These are phyloP conservation scores for Alternaria arbusti DNA, from an alignment of 2,329 filamentous ascomycete genomes.

Conservation along the genomic window DNA sequence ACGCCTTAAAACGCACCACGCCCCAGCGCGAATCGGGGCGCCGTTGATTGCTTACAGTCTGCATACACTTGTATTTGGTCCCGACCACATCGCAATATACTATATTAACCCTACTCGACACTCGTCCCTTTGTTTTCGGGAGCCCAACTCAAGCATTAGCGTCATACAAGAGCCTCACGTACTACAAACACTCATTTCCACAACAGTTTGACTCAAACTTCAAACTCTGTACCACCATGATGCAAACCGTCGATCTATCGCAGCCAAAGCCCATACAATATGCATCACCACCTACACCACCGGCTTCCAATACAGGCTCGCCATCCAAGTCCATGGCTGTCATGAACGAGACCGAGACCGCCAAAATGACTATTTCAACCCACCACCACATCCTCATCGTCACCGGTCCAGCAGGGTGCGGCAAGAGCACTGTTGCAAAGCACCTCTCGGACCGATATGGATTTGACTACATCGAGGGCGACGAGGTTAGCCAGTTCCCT, in stretches of 20 bases:
- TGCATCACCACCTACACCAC: slow-evolving; percentile 38
- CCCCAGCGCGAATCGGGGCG: slow-evolving; percentile 25
- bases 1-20: slow-evolving; percentile 29
- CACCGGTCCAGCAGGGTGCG: slow-evolving; percentile 61
- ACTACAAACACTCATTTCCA: not conserved
- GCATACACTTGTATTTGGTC: slow-evolving; percentile 20
- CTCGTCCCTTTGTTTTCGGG: slow-evolving; percentile 15
- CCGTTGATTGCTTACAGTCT: slow-evolving; percentile 33
- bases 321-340: slow-evolving; percentile 29
- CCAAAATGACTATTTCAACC: slow-evolving; percentile 39
- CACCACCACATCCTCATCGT: slow-evolving; percentile 60
- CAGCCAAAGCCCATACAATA: slow-evolving; percentile 38
- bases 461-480: slow-evolving; percentile 59
- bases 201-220: slow-evolving; percentile 4
- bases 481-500: slow-evolving; percentile 50
- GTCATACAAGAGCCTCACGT: slow-evolving; percentile 6
- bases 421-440: slow-evolving; percentile 60
- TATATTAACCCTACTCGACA: slow-evolving; percentile 27
- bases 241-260: slow-evolving; percentile 43
- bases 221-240: slow-evolving; percentile 30
- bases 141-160: slow-evolving; percentile 13
- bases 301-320: slow-evolving; percentile 35
- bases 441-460: slow-evolving; percentile 52
- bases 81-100: slow-evolving; percentile 34
- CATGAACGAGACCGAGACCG: slow-evolving; percentile 18